Percentiles rank a stretch among this genome's conserved stretches.
Evolutionary conservation across 2,329 filamentous ascomycete genomes (phyloP).

Genomic region (Verticillium dahliae): DNA sequence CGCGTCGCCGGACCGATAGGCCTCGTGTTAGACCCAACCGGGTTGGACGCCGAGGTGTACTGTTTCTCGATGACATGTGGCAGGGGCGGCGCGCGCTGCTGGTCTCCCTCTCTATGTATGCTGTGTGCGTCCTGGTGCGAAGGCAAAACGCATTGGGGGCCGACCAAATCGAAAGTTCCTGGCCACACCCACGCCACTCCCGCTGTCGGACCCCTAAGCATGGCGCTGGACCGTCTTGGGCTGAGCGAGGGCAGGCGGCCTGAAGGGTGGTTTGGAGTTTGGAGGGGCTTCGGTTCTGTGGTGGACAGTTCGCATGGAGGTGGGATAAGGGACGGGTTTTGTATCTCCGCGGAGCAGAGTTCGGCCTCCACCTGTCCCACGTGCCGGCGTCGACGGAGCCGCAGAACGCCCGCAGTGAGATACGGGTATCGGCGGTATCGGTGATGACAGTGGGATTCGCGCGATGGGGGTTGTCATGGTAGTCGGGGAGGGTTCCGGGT

Average conservation of each 20-base stretch:
- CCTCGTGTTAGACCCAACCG: neutral
- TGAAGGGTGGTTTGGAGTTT: too few species aligned
- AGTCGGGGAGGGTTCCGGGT: neutral
- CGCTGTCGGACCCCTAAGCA: neutral
- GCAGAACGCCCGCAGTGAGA: slow-evolving; percentile 1
- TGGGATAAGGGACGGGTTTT: neutral
- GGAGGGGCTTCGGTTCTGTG: too few species aligned
- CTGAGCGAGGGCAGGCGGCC: neutral
- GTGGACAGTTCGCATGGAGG: neutral
- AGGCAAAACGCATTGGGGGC: too few species aligned
- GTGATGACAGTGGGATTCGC: neutral
- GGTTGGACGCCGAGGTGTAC: neutral
- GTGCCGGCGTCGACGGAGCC: slow-evolving; percentile 1
- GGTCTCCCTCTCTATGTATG: neutral
- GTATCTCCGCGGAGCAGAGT: slow-evolving; percentile 3
- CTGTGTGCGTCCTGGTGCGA: neutral
- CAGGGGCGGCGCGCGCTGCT: too few species aligned
- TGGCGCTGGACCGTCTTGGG: neutral
- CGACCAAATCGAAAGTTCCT: neutral
- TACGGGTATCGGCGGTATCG: slow-evolving; percentile 1
- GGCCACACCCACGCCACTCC: neutral
- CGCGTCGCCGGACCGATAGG: neutral
- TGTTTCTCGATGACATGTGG: neutral
- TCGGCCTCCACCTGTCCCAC: slow-evolving; percentile 1
- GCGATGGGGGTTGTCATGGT: neutral